Evolutionary conservation across 345 rosid genomes (phyloP).

Genomic region (Anastatica hierochuntica): DNA sequence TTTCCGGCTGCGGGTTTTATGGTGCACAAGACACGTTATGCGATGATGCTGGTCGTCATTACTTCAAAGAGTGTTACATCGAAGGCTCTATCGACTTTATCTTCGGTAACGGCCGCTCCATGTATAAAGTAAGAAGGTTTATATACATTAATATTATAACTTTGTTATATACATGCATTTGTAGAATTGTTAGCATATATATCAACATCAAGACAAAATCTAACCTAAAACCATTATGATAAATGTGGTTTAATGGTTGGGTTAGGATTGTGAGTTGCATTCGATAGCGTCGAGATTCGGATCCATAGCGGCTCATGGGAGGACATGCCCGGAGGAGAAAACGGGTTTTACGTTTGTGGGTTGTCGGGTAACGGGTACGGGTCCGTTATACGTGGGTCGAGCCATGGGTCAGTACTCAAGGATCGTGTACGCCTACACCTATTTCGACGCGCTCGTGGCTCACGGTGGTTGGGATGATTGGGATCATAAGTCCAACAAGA

Average conservation of each 20-base stretch:
- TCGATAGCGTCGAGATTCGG: slow-evolving; percentile 89
- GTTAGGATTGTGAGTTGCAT: slow-evolving; percentile 81
- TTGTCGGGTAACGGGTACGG: slow-evolving; percentile 76
- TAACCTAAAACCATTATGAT: no score
- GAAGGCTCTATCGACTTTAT: slow-evolving; percentile 95
- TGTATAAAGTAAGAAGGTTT: slow-evolving; percentile 77
- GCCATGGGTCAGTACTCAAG: slow-evolving; percentile 98
- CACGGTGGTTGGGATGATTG: slow-evolving; percentile 98
- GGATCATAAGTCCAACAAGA: slow-evolving; percentile 85
- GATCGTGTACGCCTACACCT: slow-evolving; percentile 78
- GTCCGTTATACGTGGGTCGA: slow-evolving; percentile 76
- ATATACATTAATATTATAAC: no score
- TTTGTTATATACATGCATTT: no score
- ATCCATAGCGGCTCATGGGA: slow-evolving; percentile 82
- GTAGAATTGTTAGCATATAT: no score
- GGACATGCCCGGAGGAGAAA: slow-evolving; percentile 73
- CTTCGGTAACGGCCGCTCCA: slow-evolving; percentile 89
- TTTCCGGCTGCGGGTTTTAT: slow-evolving; percentile 81
- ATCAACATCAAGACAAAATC: no score
- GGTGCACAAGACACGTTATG: slow-evolving; percentile 95
- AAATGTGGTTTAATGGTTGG: no score
- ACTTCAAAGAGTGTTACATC: slow-evolving; percentile 83
- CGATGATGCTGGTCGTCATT: slow-evolving; percentile 90
- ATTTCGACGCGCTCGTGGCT: slow-evolving; percentile 77
- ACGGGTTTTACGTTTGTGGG: slow-evolving; percentile 76